phyloP scores from a whole-genome alignment of 257 asterid genomes.

The Cruciata laevipes region DNA sequence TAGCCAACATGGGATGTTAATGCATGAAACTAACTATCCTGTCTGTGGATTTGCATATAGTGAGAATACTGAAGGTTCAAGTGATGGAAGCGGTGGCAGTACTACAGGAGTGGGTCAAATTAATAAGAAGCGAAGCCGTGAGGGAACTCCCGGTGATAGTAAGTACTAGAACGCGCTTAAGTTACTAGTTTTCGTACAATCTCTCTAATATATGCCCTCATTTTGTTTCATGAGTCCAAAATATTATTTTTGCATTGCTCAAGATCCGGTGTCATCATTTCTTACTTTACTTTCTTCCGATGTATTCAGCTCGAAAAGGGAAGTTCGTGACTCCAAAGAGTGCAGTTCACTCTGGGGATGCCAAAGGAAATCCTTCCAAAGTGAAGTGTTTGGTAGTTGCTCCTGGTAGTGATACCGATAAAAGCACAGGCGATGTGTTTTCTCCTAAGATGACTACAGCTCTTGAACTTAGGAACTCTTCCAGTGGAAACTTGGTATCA shows the following conservation, averaged over 20 bases:
- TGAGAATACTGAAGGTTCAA: slow-evolving; percentile 69
- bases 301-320: slow-evolving; percentile 26
- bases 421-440: slow-evolving; percentile 26
- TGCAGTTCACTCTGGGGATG: slow-evolving; percentile 28
- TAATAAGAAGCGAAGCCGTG: slow-evolving; percentile 62
- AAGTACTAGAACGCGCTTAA: slow-evolving; percentile 16
- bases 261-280: not conserved
- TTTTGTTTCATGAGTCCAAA: not conserved
- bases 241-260: too few relatives aligned
- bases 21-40: slow-evolving; percentile 2
- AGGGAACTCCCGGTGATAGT: slow-evolving; percentile 59
- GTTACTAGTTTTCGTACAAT: not conserved
- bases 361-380: slow-evolving; percentile 40
- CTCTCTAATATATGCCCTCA: not conserved
- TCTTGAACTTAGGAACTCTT: slow-evolving; percentile 46
- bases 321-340: slow-evolving; percentile 36
- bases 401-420: slow-evolving; percentile 28
- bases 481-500: slow-evolving; percentile 34
- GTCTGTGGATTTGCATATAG: slow-evolving; percentile 34
- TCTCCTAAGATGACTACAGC: slow-evolving; percentile 34
- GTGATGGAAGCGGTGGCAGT: slow-evolving; percentile 77
- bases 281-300: slow-evolving; percentile 12
- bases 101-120: slow-evolving; percentile 48
- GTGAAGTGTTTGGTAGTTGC: slow-evolving; percentile 19
- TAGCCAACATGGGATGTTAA: not conserved